phyloP scores from a whole-genome alignment of 805 yeast species.

The Dipodascus geniculatus region DNA sequence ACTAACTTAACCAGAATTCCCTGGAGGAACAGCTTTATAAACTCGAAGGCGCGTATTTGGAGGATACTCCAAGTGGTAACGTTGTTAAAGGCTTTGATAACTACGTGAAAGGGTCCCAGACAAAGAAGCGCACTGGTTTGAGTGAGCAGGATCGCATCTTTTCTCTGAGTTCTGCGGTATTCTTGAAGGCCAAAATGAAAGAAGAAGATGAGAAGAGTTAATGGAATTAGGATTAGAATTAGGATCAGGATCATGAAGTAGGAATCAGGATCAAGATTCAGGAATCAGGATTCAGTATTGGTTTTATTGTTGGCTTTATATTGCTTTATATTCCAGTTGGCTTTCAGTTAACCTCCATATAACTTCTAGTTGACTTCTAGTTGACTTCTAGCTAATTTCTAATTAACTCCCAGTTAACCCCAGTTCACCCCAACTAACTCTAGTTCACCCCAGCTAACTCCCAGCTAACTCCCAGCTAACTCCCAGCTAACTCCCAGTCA shows the following conservation, averaged over 20 bases:
- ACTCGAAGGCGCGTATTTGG: conserved; percentile 65
- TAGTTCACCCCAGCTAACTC: too few relatives aligned
- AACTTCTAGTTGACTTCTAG: too few relatives aligned
- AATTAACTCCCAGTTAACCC: too few relatives aligned
- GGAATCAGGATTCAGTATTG: too few relatives aligned
- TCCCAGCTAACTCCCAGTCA: too few relatives aligned
- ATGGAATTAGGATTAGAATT: not conserved
- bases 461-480: too few relatives aligned
- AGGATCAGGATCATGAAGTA: not conserved
- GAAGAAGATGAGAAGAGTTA: conserved; percentile 16
- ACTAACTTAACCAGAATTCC: conserved; percentile 31
- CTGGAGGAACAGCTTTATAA: conserved; percentile 73
- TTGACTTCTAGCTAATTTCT: too few relatives aligned
- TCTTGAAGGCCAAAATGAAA: conserved; percentile 37
- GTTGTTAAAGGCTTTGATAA: conserved; percentile 87
- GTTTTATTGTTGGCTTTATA: too few relatives aligned
- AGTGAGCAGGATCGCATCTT: conserved; percentile 72
- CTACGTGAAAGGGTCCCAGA: conserved; percentile 43
- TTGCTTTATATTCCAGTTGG: too few relatives aligned
- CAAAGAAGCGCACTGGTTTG: conserved; percentile 34
- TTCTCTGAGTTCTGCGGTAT: conserved; percentile 61
- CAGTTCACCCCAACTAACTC: too few relatives aligned
- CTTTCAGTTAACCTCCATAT: too few relatives aligned
- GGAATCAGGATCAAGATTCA: not conserved
- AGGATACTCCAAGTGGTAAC: conserved; percentile 63